A percentile compares a stretch with the other conserved stretches of the same genome.
These are phyloP conservation scores for Trichoderma asperellum DNA, from an alignment of 2,329 filamentous ascomycete species.

Conservation along the genomic window DNA sequence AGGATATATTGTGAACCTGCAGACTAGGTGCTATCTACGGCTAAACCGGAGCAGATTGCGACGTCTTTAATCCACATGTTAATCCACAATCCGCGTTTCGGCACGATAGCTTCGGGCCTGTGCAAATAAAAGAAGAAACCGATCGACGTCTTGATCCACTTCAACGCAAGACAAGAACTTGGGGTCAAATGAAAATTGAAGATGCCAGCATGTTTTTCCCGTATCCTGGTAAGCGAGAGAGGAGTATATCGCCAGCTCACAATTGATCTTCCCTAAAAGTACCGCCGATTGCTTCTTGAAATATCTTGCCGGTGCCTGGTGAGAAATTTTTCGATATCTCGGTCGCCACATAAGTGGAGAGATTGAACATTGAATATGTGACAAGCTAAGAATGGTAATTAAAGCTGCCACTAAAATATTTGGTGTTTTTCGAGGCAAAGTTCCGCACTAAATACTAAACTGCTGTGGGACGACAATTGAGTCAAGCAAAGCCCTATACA, in stretches of 20 bases:
- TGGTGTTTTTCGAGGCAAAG: not conserved
- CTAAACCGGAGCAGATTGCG: not conserved
- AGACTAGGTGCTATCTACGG: not conserved
- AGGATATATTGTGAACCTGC: not conserved
- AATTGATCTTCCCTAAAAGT: not conserved
- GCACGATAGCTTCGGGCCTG: not conserved
- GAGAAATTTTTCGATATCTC: not conserved
- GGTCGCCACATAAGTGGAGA: slow-evolving; percentile 9
- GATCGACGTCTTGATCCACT: slow-evolving; percentile 8
- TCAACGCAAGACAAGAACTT: not conserved
- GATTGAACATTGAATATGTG: not conserved
- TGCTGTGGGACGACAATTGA: not conserved
- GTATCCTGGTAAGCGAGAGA: not conserved
- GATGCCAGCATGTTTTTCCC: not conserved
- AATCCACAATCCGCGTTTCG: not conserved
- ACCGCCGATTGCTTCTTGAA: not conserved
- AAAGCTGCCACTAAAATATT: not conserved
- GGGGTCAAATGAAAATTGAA: not conserved
- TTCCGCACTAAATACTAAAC: not conserved
- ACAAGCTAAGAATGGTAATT: not conserved
- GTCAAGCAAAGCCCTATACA: not conserved
- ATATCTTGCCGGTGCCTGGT: not conserved
- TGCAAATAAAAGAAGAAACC: not conserved
- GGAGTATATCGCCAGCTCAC: not conserved
- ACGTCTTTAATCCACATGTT: not conserved